Percentiles rank a stretch among this genome's conserved stretches.
These are phyloP conservation scores for Nothophytophthora sp. DNA, from an alignment of 352 stramenopile species.

Conservation along the genomic window DNA sequence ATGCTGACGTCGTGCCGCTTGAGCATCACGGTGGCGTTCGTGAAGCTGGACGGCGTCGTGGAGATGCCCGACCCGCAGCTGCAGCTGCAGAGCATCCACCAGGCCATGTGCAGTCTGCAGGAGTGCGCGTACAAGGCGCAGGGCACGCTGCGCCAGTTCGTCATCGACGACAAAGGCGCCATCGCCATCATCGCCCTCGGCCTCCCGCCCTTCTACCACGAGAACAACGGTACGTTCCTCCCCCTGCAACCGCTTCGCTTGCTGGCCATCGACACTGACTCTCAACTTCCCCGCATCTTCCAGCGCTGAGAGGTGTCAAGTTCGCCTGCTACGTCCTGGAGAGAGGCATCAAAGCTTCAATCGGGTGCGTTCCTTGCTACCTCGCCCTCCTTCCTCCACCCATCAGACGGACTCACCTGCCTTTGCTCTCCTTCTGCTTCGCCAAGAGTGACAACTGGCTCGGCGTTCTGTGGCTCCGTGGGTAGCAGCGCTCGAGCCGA, in stretches of 20 bases:
- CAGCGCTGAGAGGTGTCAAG: constrained; percentile 48
- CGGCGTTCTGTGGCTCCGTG: constrained; percentile 75
- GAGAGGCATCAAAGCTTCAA: constrained; percentile 63
- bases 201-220: constrained; percentile 78
- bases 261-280: neutral
- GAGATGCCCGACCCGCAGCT: constrained; percentile 36
- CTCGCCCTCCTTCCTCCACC: too few relatives aligned
- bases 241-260: neutral
- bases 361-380: constrained; percentile 43
- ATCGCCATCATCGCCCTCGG: constrained; percentile 81
- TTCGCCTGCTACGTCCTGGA: constrained; percentile 64
- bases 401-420: too few relatives aligned
- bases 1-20: constrained; percentile 64
- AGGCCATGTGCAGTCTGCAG: constrained; percentile 65
- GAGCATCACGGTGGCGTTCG: constrained; percentile 73
- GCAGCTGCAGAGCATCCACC: constrained; percentile 62
- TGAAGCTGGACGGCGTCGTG: constrained; percentile 61
- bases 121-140: constrained; percentile 82
- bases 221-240: constrained; percentile 70
- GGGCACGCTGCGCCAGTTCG: constrained; percentile 80
- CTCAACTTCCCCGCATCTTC: neutral
- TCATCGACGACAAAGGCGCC: constrained; percentile 88
- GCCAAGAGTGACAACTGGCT: constrained; percentile 64
- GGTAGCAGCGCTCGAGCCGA: constrained; percentile 70
- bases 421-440: constrained; percentile 1